These are phyloP conservation scores for Xylaria flabelliformis DNA, from an alignment of 495 filamentous ascomycete species.

Conservation along the genomic window DNA sequence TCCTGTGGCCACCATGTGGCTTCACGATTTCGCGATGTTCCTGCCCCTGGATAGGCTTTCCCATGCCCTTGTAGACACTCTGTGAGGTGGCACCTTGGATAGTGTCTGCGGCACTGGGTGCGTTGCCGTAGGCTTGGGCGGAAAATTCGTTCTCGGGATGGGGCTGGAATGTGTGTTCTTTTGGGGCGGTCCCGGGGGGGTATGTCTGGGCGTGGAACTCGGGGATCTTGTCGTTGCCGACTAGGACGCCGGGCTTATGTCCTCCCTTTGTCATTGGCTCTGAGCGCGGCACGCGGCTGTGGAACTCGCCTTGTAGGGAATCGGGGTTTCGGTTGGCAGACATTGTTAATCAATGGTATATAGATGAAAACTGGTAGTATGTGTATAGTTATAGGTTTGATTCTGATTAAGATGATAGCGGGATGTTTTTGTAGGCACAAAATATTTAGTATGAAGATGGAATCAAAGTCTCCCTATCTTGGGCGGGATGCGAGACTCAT, in stretches of 20 bases:
- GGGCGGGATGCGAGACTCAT: background rate
- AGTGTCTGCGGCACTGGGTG: constrained; percentile 55
- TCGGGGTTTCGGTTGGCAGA: constrained; percentile 59
- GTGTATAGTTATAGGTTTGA: background rate
- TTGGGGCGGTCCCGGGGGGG: constrained; percentile 69
- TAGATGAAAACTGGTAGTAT: background rate
- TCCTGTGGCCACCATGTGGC: constrained; percentile 48
- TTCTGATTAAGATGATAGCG: background rate
- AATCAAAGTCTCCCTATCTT: background rate
- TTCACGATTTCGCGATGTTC: constrained; percentile 64
- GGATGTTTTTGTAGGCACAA: too few species aligned
- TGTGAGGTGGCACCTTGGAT: constrained; percentile 67
- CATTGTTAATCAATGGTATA: constrained; percentile 48
- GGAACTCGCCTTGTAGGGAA: constrained; percentile 66
- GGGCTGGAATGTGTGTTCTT: constrained; percentile 64
- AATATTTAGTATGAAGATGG: background rate
- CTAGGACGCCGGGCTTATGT: constrained; percentile 68
- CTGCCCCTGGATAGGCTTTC: constrained; percentile 68
- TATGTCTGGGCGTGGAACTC: constrained; percentile 69
- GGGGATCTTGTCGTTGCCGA: constrained; percentile 64
- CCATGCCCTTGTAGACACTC: constrained; percentile 65
- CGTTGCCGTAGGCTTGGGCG: constrained; percentile 46
- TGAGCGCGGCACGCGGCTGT: constrained; percentile 54
- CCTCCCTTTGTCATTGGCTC: constrained; percentile 61
- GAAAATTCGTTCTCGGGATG: constrained; percentile 56